Evolutionary conservation across 352 stramenopile genomes (phyloP), one percentile per base, ranked within the genome.

Genomic region (Aphanomyces astaci): DNA sequence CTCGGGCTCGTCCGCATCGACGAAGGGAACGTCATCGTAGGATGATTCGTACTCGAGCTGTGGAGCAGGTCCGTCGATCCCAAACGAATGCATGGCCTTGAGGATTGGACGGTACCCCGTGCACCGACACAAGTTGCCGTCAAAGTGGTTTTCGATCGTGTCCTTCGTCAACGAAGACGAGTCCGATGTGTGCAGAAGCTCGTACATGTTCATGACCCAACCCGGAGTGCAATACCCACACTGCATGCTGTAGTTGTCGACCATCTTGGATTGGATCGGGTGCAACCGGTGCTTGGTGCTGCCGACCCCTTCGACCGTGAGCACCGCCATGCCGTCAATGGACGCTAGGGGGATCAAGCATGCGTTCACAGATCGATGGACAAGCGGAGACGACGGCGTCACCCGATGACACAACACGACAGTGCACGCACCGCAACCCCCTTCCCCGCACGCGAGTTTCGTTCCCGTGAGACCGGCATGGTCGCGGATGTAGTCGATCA

Each of bases 51-150:
- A 27, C 4, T 65, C 54, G 32, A 59, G 15, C 9, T 7, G 43
- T 62, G 25, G 28, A 46, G 7, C 24, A 46, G 25, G 3, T 31
- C 2, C 10, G 3, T 17, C n/a, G 4, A 31, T 27, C 2, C 32
- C 66, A 57, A 78, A 78, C 27, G 73, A 72, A 31, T 74, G 70
- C 46, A 76, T 73, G 27, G 73, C 66, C 39, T 72, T 40, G 11
- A 88, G 71, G 40, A 90, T 87, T 17, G 80, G 79, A 24, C 80
- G 74, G 66, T 92, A 92, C 0, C 84, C 86, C 22, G 89, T 97
- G 75, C 89, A 97, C 13, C 89, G 78, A 71, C 89, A 97, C 4
- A 97, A 73, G 73, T 97, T 97, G 25, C 89, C 88, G 76, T 97
- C 89, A 55, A 97, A 74, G 63, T 90, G 77, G 69, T 90, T 78